Evolutionary conservation across 371 early-diverging fungal species (phyloP).

Genomic region (Mortierella sp.): DNA sequence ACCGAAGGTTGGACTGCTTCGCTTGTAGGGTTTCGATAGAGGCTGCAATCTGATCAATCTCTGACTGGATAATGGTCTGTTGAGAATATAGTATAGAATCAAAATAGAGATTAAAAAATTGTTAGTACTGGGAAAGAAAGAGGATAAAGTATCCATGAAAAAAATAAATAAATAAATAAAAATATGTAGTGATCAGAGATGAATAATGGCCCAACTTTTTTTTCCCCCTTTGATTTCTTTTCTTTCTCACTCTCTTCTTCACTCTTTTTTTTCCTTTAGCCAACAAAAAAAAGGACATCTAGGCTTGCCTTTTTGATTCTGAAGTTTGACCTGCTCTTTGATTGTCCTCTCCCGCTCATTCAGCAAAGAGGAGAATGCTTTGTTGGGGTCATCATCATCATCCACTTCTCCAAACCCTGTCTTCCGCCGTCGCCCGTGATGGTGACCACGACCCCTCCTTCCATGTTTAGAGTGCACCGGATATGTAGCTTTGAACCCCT

Average conservation of each 20-base stretch:
- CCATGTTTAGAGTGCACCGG: slow-evolving; percentile 32
- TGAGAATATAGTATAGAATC: slow-evolving; percentile 57
- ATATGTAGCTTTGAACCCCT: slow-evolving; percentile 66
- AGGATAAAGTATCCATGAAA: slow-evolving; percentile 1
- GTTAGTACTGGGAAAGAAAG: background rate
- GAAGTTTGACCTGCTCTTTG: slow-evolving; percentile 13
- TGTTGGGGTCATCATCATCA: background rate
- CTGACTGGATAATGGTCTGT: slow-evolving; percentile 30
- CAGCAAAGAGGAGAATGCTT: background rate
- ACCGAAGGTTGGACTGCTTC: slow-evolving; percentile 57
- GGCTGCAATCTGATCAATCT: slow-evolving; percentile 62
- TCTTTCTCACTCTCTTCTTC: too few species aligned
- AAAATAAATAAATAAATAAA: too few species aligned
- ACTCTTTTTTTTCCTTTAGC: too few species aligned
- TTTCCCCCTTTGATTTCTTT: too few species aligned
- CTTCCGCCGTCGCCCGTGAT: slow-evolving; percentile 47
- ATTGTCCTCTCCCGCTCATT: background rate
- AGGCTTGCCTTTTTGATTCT: slow-evolving; percentile 47
- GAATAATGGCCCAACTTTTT: too few species aligned
- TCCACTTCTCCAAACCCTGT: slow-evolving; percentile 8
- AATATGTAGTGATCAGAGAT: background rate
- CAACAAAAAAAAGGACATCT: slow-evolving; percentile 10
- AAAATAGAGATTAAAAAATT: background rate
- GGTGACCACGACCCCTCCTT: slow-evolving; percentile 31
- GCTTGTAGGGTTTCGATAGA: slow-evolving; percentile 33